Evolutionary conservation across 345 rosid species (phyloP).

Genomic region (Excoecaria agallocha): DNA sequence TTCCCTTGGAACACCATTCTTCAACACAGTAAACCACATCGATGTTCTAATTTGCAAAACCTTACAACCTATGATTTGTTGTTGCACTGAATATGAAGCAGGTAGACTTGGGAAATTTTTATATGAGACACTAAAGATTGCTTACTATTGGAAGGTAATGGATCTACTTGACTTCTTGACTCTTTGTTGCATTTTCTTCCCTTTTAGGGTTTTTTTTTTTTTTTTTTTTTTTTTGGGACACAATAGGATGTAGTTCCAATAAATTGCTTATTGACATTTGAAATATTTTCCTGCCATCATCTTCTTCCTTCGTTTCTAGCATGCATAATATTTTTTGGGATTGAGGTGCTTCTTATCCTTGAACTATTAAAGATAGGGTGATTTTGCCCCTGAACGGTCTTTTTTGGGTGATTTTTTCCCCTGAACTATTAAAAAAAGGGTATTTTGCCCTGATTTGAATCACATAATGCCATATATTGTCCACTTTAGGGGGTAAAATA

Average conservation of each 20-base stretch:
- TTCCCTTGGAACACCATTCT: conserved; percentile 95
- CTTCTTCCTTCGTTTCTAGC: conserved; percentile 9
- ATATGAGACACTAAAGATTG: conserved; percentile 91
- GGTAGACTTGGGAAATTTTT: conserved; percentile 96
- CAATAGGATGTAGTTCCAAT: not conserved
- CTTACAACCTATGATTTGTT: conserved; percentile 99
- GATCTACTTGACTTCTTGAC: not conserved
- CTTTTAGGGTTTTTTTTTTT: not conserved
- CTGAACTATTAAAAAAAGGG: too few relatives aligned
- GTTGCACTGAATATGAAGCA: conserved; percentile 98
- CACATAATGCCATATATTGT: too few relatives aligned
- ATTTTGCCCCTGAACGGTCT: too few relatives aligned
- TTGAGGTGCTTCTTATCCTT: too few relatives aligned
- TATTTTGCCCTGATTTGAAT: too few relatives aligned
- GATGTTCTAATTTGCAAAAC: conserved; percentile 97
- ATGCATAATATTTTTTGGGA: not conserved
- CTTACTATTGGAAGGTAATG: conserved; percentile 93
- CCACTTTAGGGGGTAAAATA: too few relatives aligned
- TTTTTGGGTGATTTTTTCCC: too few relatives aligned
- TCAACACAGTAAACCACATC: conserved; percentile 98
- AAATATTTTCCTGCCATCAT: not conserved
- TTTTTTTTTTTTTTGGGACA: not conserved
- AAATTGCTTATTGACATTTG: not conserved
- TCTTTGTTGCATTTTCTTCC: not conserved
- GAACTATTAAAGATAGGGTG: too few relatives aligned